These are phyloP conservation scores for Metschnikowia kunwiensis DNA, from an alignment of 805 yeast species.

Conservation along the genomic window DNA sequence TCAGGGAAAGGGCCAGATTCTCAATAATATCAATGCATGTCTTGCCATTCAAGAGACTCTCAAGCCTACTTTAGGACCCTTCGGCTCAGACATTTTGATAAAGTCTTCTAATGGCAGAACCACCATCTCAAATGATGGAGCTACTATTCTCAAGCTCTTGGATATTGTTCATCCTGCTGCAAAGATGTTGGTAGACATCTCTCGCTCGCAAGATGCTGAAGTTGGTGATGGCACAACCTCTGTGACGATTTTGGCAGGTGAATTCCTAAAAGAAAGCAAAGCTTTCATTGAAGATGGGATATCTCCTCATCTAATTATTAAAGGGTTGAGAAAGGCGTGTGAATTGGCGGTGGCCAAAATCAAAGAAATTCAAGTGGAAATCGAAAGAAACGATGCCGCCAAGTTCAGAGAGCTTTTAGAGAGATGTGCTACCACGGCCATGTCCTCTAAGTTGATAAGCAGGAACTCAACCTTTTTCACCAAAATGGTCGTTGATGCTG, in stretches of 20 bases:
- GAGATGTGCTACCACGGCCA: constrained; percentile 94
- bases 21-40: constrained; percentile 95
- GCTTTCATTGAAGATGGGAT: constrained; percentile 94
- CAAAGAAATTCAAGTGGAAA: constrained; percentile 70
- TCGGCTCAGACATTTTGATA: constrained; percentile 92
- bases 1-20: constrained; percentile 94
- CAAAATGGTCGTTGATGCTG: constrained; percentile 96
- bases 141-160: constrained; percentile 84
- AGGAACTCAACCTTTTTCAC: constrained; percentile 87
- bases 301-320: constrained; percentile 81
- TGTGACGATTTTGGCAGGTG: constrained; percentile 92
- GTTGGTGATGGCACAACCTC: constrained; percentile 99
- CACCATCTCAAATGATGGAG: constrained; percentile 97
- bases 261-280: constrained; percentile 86
- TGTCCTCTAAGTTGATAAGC: constrained; percentile 91
- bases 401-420: constrained; percentile 72
- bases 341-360: constrained; percentile 71
- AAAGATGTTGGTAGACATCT: constrained; percentile 87
- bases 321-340: constrained; percentile 84
- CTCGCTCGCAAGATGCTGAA: constrained; percentile 96
- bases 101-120: constrained; percentile 82
- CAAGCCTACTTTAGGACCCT: constrained; percentile 93
- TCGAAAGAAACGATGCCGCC: constrained; percentile 50
- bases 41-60: constrained; percentile 94
- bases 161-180: constrained; percentile 99